phyloP scores from a whole-genome alignment of 2,329 filamentous ascomycete genomes.

The Scedosporium minutisporum region DNA sequence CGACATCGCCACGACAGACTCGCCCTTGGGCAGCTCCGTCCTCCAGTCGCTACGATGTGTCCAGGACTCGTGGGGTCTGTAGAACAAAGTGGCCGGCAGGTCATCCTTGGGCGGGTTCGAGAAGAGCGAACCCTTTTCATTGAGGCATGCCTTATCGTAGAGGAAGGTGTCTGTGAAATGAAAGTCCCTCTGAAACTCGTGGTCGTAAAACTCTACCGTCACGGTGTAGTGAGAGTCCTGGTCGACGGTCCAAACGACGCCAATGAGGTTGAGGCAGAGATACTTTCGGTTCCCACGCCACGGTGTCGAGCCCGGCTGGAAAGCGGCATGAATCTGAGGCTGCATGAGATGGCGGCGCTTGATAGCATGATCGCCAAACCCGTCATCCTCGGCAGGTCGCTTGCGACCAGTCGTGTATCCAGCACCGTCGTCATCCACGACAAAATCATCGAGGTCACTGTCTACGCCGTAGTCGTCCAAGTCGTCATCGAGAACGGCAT shows the following conservation, averaged over 20 bases:
- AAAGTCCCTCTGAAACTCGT: conserved; percentile 83
- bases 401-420: conserved; percentile 60
- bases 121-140: conserved; percentile 77
- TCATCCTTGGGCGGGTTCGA: conserved; percentile 64
- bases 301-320: conserved; percentile 86
- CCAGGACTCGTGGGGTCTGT: conserved; percentile 95
- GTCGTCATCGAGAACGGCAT: conserved; percentile 64
- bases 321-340: conserved; percentile 64
- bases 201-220: conserved; percentile 95
- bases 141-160: conserved; percentile 91
- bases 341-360: conserved; percentile 42
- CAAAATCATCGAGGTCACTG: conserved; percentile 65
- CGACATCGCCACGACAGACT: conserved; percentile 78
- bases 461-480: conserved; percentile 34
- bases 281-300: conserved; percentile 94
- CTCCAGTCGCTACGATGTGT: conserved; percentile 85
- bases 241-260: conserved; percentile 94
- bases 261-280: conserved; percentile 83
- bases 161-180: conserved; percentile 95
- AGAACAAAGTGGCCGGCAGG: conserved; percentile 74
- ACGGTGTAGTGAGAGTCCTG: conserved; percentile 91
- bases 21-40: conserved; percentile 76
- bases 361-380: conserved; percentile 28
- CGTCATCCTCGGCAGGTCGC: conserved; percentile 45
- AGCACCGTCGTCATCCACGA: conserved; percentile 89